Percentiles rank a stretch among this genome's conserved stretches.
Conservation (phyloP, 495 filamentous ascomycete species). For the Paragyromitra xinjiangensis region DNA sequence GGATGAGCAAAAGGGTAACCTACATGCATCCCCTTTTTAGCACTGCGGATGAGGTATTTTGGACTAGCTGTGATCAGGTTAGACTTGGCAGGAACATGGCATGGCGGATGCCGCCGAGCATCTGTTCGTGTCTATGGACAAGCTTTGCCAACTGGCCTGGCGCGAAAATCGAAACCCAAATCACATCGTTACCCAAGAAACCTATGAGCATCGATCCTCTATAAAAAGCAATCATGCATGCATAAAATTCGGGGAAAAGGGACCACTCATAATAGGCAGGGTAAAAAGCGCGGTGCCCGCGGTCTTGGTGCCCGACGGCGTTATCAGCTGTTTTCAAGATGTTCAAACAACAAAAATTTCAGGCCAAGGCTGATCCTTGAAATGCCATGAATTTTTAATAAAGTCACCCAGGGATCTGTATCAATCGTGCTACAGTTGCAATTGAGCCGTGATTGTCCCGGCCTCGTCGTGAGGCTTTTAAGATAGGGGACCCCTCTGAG, state of each 20-base stretch:
- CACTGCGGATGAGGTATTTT: constrained; percentile 40
- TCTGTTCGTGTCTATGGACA: constrained; percentile 44
- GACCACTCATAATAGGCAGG: constrained; percentile 12
- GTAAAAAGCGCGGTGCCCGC: constrained; percentile 9
- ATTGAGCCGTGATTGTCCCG: constrained; percentile 38
- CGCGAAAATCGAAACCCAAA: constrained; percentile 38
- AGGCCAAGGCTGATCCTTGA: constrained; percentile 11
- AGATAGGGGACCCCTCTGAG: constrained; percentile 22
- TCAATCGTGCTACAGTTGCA: not conserved
- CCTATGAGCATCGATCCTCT: constrained; percentile 26
- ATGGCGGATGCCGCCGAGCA: constrained; percentile 41
- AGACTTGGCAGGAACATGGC: constrained; percentile 44
- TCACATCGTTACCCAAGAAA: constrained; percentile 36
- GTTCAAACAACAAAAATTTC: not conserved
- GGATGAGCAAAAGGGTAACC: constrained; percentile 28
- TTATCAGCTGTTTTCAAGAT: constrained; percentile 12
- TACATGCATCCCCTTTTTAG: not conserved
- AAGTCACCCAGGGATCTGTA: constrained; percentile 26
- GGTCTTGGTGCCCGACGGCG: constrained; percentile 19
- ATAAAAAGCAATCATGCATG: constrained; percentile 27
- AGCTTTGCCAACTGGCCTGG: constrained; percentile 51
- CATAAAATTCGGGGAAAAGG: constrained; percentile 26
- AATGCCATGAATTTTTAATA: constrained; percentile 16
- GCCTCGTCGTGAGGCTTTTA: constrained; percentile 41
- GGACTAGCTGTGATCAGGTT: constrained; percentile 30